Evolutionary conservation across 2,329 filamentous ascomycete genomes (phyloP), one percentile per base, ranked within the genome.

Genomic region (Aspergillus fumigatiaffinis): DNA sequence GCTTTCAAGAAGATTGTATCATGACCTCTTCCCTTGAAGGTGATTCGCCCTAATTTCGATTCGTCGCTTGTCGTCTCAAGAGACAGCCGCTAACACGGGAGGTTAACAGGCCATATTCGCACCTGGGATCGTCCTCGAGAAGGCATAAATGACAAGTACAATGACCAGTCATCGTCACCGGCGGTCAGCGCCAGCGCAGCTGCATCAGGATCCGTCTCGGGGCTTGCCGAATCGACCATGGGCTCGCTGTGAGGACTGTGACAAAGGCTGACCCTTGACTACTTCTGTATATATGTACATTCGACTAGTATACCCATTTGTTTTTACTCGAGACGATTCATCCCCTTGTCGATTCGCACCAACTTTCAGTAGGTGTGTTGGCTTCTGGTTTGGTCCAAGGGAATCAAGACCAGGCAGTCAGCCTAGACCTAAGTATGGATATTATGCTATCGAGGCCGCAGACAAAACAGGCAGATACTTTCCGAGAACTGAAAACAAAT

Each of bases 1-100:
- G 87, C n/a, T 99, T 99, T 68, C 92, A 93, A 54, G 89, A 97
- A 71, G 88, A 96, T 67, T 89, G 89, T 61, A 96, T 99, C 64
- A 87, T 97, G 69, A 97, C 92, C 38, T 91, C 91, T 64, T 97
- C 92, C 77, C 89, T 91, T 71, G 90, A 87, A 76, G 93, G 93
- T 95, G 79, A 74, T 87, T 57, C 65, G 53, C 23, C 12, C 35
- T 21, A 5, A 29, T 55, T 51, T 23, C 54, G 49, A 35, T 51
- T 7, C 32, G 7, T 38, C 14, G 32, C 41, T 47, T 29, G 55
- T 51, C 51, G 42, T 49, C 29, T 57, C 48, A 53, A 52, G 49
- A 32, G 12, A 26, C 38, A 21, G 14, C 21, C 28, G 23, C 59
- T 61, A 52, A 66, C 41, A 10, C 58, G 50, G 62, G 52, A 61